A percentile compares a stretch with the other conserved stretches of the same genome.
Conservation (phyloP, 73 alveolate genomes). For the Halteria grandinella region DNA sequence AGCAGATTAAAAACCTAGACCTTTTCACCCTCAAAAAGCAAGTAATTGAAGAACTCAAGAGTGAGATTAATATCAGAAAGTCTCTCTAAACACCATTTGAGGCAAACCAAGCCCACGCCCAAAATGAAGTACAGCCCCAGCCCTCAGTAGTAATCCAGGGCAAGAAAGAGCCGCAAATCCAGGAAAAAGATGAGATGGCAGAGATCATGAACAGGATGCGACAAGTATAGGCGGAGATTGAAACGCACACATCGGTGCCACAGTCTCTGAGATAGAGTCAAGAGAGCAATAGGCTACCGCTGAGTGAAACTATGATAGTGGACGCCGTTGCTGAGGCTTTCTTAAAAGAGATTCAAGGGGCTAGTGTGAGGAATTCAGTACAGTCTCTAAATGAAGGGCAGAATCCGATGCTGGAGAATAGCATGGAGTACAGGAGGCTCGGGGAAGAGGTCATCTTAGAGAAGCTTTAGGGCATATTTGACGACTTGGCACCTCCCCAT, state of each 20-base stretch:
- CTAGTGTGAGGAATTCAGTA: too few relatives aligned
- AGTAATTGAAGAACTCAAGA: conserved; percentile 59
- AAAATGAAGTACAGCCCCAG: neutral
- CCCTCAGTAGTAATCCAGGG: too few relatives aligned
- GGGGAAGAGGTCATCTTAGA: conserved; percentile 60
- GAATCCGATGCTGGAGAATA: neutral
- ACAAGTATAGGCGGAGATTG: neutral
- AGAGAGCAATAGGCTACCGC: neutral
- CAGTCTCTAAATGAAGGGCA: neutral
- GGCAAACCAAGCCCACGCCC: neutral
- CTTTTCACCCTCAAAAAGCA: conserved; percentile 45
- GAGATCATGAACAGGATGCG: neutral
- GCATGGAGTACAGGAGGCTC: neutral
- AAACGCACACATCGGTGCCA: neutral
- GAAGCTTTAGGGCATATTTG: conserved; percentile 42
- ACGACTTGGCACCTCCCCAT: conserved; percentile 34
- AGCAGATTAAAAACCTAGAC: conserved; percentile 12
- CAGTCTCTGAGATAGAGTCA: neutral
- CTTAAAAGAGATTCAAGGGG: neutral
- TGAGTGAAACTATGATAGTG: neutral
- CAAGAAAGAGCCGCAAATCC: too few relatives aligned
- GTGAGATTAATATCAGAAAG: too few relatives aligned
- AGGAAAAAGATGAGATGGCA: neutral
- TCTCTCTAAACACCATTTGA: too few relatives aligned
- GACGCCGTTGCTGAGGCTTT: conserved; percentile 8